phyloP scores from a whole-genome alignment of 805 yeast genomes.

The Kodamaea sagamina region DNA sequence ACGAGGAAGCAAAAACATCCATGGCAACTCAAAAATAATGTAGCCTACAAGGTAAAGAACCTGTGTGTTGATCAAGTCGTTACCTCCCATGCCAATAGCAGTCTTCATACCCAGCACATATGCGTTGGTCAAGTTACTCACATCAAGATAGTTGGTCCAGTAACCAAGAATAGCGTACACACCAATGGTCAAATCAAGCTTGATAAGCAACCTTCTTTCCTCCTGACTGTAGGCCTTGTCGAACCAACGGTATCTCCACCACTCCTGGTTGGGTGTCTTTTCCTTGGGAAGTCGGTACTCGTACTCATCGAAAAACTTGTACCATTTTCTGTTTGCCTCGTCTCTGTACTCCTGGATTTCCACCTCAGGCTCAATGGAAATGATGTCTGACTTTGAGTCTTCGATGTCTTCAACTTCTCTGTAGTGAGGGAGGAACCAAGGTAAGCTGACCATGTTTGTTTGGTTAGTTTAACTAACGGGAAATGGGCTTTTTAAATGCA shows the following conservation, averaged over 20 bases:
- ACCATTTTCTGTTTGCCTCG: constrained; percentile 53
- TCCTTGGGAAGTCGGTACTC: constrained; percentile 25
- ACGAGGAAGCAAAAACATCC: constrained; percentile 23
- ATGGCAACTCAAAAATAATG: constrained; percentile 24
- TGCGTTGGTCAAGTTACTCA: constrained; percentile 25
- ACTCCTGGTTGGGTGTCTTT: constrained; percentile 10
- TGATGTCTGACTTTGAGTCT: neutral
- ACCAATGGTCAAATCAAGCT: constrained; percentile 26
- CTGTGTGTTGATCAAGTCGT: constrained; percentile 26
- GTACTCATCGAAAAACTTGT: constrained; percentile 43
- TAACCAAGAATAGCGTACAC: constrained; percentile 26
- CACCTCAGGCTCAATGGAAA: constrained; percentile 10
- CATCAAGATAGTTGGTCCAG: constrained; percentile 27
- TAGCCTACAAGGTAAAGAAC: constrained; percentile 24
- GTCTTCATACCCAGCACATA: constrained; percentile 24
- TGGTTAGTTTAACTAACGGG: neutral
- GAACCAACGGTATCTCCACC: constrained; percentile 23
- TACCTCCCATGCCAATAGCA: constrained; percentile 22
- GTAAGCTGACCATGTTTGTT: constrained; percentile 1
- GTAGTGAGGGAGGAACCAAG: constrained; percentile 13
- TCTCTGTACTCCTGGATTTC: constrained; percentile 45
- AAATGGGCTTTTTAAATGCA: neutral
- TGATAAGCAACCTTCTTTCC: constrained; percentile 25
- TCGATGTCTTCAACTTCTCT: constrained; percentile 3
- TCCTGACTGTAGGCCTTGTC: constrained; percentile 16